These are phyloP conservation scores for Cladosporium sp. DNA, from an alignment of 2,329 filamentous ascomycete genomes.

Conservation along the genomic window DNA sequence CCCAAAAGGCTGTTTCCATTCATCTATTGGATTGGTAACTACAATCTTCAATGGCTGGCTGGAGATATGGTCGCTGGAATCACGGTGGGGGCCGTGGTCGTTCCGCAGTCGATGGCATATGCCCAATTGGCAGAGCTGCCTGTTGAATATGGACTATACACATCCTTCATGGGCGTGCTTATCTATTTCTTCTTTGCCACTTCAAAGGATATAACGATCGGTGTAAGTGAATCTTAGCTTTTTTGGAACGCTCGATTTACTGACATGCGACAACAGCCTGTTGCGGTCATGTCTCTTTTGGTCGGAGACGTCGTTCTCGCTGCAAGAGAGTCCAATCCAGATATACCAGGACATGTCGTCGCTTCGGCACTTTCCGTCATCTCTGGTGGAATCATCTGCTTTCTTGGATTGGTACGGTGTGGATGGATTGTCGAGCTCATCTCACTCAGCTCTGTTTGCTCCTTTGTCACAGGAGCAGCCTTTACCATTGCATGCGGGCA, in stretches of 20 bases:
- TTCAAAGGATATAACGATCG: slow-evolving; percentile 97
- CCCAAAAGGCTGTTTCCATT: slow-evolving; percentile 77
- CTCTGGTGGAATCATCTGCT: slow-evolving; percentile 69
- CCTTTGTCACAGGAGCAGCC: slow-evolving; percentile 96
- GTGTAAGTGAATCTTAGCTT: slow-evolving; percentile 48
- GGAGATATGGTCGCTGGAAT: slow-evolving; percentile 86
- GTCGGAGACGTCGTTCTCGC: slow-evolving; percentile 75
- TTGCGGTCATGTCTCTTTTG: slow-evolving; percentile 91
- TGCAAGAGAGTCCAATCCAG: slow-evolving; percentile 54
- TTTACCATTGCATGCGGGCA: slow-evolving; percentile 83
- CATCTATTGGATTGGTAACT: slow-evolving; percentile 78
- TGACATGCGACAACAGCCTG: slow-evolving; percentile 57
- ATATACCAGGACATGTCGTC: slow-evolving; percentile 61
- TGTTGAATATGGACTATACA: slow-evolving; percentile 82
- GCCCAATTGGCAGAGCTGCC: slow-evolving; percentile 76
- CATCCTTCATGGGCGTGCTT: slow-evolving; percentile 91
- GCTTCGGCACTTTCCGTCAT: slow-evolving; percentile 77
- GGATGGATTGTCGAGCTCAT: slow-evolving; percentile 95
- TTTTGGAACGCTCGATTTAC: background rate
- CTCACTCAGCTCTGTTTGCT: slow-evolving; percentile 81
- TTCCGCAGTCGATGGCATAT: slow-evolving; percentile 98
- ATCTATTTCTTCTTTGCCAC: slow-evolving; percentile 98
- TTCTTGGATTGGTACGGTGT: slow-evolving; percentile 71
- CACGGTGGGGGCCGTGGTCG: slow-evolving; percentile 73
- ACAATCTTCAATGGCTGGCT: slow-evolving; percentile 83